These are phyloP conservation scores for Daldinia sp. DNA, from an alignment of 2,329 filamentous ascomycete species.

Conservation along the genomic window DNA sequence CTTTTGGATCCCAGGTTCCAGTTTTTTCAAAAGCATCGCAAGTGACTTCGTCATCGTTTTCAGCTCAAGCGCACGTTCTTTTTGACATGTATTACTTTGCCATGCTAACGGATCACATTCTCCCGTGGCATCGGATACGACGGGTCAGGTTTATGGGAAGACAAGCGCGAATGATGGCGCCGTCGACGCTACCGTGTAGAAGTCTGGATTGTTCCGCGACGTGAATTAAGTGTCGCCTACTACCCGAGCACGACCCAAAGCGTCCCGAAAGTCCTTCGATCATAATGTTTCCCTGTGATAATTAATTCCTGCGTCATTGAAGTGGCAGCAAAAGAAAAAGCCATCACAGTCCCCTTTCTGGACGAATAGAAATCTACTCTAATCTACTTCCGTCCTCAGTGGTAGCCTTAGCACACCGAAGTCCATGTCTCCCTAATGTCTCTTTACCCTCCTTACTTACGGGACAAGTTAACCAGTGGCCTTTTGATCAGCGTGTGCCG, in stretches of 20 bases:
- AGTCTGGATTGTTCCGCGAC: slow-evolving; percentile 37
- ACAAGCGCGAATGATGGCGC: slow-evolving; percentile 22
- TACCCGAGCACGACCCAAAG: slow-evolving; percentile 36
- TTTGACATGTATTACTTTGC: slow-evolving; percentile 4
- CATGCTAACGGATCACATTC: slow-evolving; percentile 25
- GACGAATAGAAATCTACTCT: slow-evolving; percentile 15
- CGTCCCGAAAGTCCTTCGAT: slow-evolving; percentile 24
- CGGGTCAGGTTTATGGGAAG: slow-evolving; percentile 34
- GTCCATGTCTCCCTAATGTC: slow-evolving; percentile 18
- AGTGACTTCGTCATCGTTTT: slow-evolving; percentile 35
- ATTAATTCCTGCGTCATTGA: slow-evolving; percentile 30
- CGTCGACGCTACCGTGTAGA: slow-evolving; percentile 22
- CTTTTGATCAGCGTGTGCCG: slow-evolving; percentile 26
- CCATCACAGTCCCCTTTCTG: slow-evolving; percentile 23
- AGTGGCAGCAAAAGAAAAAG: slow-evolving; percentile 15
- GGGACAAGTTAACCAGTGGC: slow-evolving; percentile 3
- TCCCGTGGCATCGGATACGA: slow-evolving; percentile 33
- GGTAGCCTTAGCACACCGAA: slow-evolving; percentile 28
- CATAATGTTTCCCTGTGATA: slow-evolving; percentile 23
- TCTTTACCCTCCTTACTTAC: not conserved
- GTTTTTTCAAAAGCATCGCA: slow-evolving; percentile 27
- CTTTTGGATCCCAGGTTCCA: slow-evolving; percentile 33
- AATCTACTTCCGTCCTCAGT: slow-evolving; percentile 20
- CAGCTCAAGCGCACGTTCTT: slow-evolving; percentile 29
- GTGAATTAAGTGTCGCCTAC: slow-evolving; percentile 26